These are phyloP conservation scores for Torulaspora globosa DNA, from an alignment of 1,139 yeast species.

Conservation along the genomic window DNA sequence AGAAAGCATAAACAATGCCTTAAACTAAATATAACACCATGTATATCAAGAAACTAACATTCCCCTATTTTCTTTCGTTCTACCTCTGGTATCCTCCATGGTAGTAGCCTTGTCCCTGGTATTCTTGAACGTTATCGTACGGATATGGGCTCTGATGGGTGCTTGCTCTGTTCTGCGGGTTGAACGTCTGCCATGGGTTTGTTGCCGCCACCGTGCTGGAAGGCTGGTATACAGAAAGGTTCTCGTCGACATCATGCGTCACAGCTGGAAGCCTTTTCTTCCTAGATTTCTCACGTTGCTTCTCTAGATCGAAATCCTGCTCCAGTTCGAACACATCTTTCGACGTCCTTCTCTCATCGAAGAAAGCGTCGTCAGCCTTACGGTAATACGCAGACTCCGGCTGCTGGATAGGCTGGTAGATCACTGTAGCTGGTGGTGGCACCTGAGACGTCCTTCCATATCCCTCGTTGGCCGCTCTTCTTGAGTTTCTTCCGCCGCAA, in stretches of 20 bases:
- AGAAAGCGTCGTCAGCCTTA: slow-evolving; percentile 18
- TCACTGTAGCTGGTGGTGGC: slow-evolving; percentile 25
- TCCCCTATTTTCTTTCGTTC: neutral
- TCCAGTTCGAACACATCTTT: slow-evolving; percentile 31
- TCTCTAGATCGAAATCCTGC: slow-evolving; percentile 35
- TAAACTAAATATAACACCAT: slow-evolving; percentile 3
- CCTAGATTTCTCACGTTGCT: slow-evolving; percentile 23
- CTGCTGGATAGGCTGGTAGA: slow-evolving; percentile 33
- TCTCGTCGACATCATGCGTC: slow-evolving; percentile 11
- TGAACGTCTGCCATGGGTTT: slow-evolving; percentile 14
- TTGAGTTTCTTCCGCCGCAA: slow-evolving; percentile 18
- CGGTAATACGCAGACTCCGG: slow-evolving; percentile 30
- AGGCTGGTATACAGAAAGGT: slow-evolving; percentile 11
- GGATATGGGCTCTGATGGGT: slow-evolving; percentile 16
- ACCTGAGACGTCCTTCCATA: slow-evolving; percentile 13
- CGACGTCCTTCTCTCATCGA: slow-evolving; percentile 23
- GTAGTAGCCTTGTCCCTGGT: slow-evolving; percentile 14
- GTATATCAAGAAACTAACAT: slow-evolving; percentile 6
- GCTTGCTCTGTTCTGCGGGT: slow-evolving; percentile 5
- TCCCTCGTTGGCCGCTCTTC: slow-evolving; percentile 18
- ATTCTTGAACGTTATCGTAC: slow-evolving; percentile 10
- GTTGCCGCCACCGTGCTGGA: slow-evolving; percentile 2
- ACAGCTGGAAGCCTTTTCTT: slow-evolving; percentile 9
- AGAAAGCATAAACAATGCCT: slow-evolving; percentile 10
- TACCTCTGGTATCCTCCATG: slow-evolving; percentile 10